A percentile compares a stretch with the other conserved stretches of the same genome.
Conservation (phyloP, 441 rosid genomes). For the Syzygium malaccense region DNA sequence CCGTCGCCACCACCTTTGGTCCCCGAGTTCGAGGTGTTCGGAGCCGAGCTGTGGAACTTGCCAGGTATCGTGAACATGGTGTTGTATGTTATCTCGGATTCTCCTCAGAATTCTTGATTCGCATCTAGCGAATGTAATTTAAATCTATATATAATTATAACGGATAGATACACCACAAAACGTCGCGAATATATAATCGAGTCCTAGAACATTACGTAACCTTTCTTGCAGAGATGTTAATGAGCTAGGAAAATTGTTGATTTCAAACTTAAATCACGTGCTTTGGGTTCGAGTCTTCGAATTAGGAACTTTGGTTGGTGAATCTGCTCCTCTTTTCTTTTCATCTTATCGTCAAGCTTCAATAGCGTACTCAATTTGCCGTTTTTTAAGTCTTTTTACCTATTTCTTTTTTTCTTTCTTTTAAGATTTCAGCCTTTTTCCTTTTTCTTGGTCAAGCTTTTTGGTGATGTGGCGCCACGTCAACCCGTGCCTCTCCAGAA, state of each 20-base stretch:
- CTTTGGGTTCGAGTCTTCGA: too few relatives aligned
- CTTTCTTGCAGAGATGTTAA: too few relatives aligned
- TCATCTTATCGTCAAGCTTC: not conserved
- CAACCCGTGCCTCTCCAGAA: not conserved
- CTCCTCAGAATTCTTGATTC: not conserved
- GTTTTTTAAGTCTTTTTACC: not conserved
- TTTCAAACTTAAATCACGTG: too few relatives aligned
- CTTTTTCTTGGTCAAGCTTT: not conserved
- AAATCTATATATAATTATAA: too few relatives aligned
- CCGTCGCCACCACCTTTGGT: slow-evolving; percentile 50
- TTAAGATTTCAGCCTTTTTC: too few relatives aligned
- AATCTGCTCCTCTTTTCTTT: not conserved
- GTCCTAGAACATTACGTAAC: not conserved
- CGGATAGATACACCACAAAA: not conserved
- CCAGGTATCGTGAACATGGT: slow-evolving; percentile 21
- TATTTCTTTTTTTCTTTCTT: not conserved
- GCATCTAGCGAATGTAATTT: too few relatives aligned
- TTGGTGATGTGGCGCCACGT: not conserved
- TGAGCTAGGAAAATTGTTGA: too few relatives aligned
- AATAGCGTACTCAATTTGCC: not conserved
- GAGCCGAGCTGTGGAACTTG: slow-evolving; percentile 35
- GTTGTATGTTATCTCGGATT: not conserved
- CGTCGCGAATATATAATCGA: not conserved
- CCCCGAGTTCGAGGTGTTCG: slow-evolving; percentile 44
- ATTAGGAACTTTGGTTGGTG: too few relatives aligned